Percentiles rank a stretch among this genome's conserved stretches.
phyloP scores from a whole-genome alignment of 2,329 filamentous ascomycete species.

The Ascochyta rabiei region DNA sequence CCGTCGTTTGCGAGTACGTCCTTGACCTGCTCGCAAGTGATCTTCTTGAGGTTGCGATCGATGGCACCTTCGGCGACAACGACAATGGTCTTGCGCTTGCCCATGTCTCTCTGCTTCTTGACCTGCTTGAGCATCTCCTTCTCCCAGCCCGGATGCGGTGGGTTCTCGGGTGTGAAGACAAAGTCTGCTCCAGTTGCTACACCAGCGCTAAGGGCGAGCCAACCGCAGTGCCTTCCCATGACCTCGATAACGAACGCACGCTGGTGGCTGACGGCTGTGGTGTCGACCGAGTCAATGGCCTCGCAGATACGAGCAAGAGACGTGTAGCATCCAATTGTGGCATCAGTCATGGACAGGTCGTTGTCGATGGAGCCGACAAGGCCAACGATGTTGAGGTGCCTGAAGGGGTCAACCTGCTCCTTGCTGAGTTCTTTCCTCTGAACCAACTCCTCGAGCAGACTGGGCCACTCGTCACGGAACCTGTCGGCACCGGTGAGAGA shows the following conservation, averaged over 20 bases:
- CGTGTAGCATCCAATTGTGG: constrained; percentile 96
- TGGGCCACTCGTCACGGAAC: constrained; percentile 91
- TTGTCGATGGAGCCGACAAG: constrained; percentile 98
- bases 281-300: constrained; percentile 95
- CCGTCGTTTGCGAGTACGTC: constrained; percentile 83
- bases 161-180: constrained; percentile 95
- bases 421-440: constrained; percentile 70
- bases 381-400: constrained; percentile 92
- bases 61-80: constrained; percentile 92
- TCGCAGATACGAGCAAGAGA: constrained; percentile 92
- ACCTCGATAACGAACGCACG: constrained; percentile 94
- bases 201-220: constrained; percentile 94
- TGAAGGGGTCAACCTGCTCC: constrained; percentile 76
- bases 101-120: constrained; percentile 77
- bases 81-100: constrained; percentile 97
- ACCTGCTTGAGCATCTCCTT: constrained; percentile 45
- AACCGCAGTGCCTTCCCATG: constrained; percentile 97
- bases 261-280: constrained; percentile 91
- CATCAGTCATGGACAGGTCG: constrained; percentile 94
- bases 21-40: constrained; percentile 81
- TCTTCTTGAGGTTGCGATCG: constrained; percentile 76
- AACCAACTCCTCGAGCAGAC: constrained; percentile 84
- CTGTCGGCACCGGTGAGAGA: constrained; percentile 88
- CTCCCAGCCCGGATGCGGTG: constrained; percentile 84
- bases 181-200: constrained; percentile 96